Evolutionary conservation across 306 rosid species (phyloP).

Genomic region (Crotalaria pallida): DNA sequence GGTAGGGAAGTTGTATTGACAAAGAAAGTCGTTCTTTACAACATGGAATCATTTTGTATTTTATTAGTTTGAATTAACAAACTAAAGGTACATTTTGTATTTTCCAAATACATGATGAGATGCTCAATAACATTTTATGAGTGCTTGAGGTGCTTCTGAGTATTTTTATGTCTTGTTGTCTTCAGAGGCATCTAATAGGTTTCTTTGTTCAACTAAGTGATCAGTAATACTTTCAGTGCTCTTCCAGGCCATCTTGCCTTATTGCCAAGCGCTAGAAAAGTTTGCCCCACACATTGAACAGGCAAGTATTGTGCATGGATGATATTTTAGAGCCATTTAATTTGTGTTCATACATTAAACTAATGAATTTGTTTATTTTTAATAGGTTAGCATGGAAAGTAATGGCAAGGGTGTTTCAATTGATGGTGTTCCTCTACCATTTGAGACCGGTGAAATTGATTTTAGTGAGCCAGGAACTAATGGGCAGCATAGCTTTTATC

Average conservation of each 20-base stretch:
- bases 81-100: too few relatives aligned
- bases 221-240: slow-evolving; percentile 15
- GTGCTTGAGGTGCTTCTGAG: slow-evolving; percentile 77
- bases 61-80: too few relatives aligned
- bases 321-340: neutral
- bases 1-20: too few relatives aligned
- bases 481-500: slow-evolving; percentile 99
- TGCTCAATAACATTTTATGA: slow-evolving; percentile 22
- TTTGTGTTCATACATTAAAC: neutral
- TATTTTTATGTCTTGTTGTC: slow-evolving; percentile 5
- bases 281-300: slow-evolving; percentile 98
- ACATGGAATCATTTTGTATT: too few relatives aligned
- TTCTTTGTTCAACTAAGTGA: slow-evolving; percentile 18
- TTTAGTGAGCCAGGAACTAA: slow-evolving; percentile 98
- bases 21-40: too few relatives aligned
- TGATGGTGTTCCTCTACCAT: slow-evolving; percentile 80
- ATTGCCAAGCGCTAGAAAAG: slow-evolving; percentile 93
- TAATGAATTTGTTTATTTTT: neutral
- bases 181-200: neutral
- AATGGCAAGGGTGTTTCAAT: slow-evolving; percentile 97
- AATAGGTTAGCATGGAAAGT: slow-evolving; percentile 99
- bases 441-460: slow-evolving; percentile 95
- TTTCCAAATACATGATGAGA: slow-evolving; percentile 8
- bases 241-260: slow-evolving; percentile 86
- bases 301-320: slow-evolving; percentile 33